Percentiles rank a stretch among this genome's conserved stretches.
Conservation (phyloP, 805 yeast species). For the Pichia californica region DNA sequence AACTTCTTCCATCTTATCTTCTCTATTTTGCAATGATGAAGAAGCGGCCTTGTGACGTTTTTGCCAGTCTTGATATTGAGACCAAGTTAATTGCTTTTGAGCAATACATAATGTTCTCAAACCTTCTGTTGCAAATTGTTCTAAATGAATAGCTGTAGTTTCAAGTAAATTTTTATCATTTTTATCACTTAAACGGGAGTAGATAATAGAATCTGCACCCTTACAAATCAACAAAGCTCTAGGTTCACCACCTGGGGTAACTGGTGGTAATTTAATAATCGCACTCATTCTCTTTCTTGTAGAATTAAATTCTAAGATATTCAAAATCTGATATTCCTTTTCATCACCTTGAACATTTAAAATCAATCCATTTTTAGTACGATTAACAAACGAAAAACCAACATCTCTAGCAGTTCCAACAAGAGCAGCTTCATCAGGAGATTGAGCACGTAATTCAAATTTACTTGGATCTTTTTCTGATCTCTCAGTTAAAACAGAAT, state of each 20-base stretch:
- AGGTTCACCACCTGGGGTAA: slow-evolving; percentile 39
- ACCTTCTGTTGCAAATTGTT: slow-evolving; percentile 78
- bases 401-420: slow-evolving; percentile 76
- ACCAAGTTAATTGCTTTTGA: slow-evolving; percentile 58
- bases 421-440: slow-evolving; percentile 84
- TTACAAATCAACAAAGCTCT: slow-evolving; percentile 67
- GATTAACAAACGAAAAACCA: slow-evolving; percentile 60
- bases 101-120: slow-evolving; percentile 78
- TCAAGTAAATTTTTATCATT: slow-evolving; percentile 41
- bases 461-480: slow-evolving; percentile 54
- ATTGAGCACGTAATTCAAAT: slow-evolving; percentile 61
- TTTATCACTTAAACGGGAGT: slow-evolving; percentile 49
- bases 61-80: slow-evolving; percentile 59
- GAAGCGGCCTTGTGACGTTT: slow-evolving; percentile 57
- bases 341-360: slow-evolving; percentile 63
- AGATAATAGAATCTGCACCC: slow-evolving; percentile 81
- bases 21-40: slow-evolving; percentile 54
- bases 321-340: slow-evolving; percentile 66
- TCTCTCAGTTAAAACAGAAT: slow-evolving; percentile 66
- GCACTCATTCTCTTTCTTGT: slow-evolving; percentile 88
- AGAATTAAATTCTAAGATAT: slow-evolving; percentile 71
- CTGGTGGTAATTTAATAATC: slow-evolving; percentile 59
- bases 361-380: slow-evolving; percentile 62
- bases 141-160: slow-evolving; percentile 66
- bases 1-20: slow-evolving; percentile 64